Base-by-base conservation (phyloP, 2,329 filamentous ascomycete genomes). In the Fusarium tupiense region DNA sequence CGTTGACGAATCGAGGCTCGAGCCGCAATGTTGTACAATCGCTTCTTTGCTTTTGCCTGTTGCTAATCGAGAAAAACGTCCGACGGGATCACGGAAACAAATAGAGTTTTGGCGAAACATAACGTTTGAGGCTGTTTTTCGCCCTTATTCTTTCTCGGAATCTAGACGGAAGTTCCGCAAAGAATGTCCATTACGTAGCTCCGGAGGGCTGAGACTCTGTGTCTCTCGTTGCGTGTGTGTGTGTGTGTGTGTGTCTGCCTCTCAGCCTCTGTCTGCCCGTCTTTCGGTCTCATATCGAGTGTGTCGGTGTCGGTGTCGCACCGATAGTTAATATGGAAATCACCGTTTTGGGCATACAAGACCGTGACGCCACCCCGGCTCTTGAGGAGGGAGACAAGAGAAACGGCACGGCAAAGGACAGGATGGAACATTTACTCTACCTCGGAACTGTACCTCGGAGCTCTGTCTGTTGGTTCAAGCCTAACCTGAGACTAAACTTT, bases 321-420 rank as follows among this genome's bases (percentile, higher is more conserved):
- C 47, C 33, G 47, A 64, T 10, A 29, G 47, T 54, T 6, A 24
- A 26, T 46, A 65, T 53, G 53, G 46, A 33, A 47, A 53, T 44
- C 20, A 35, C 60, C 54, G 40, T 43, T 70, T 65, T 65, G 17
- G 67, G 67, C n/a, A 54, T 26, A 26, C 35, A n/a, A 35, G 29
- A n/a, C 66, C 44, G 44, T n/a, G 29, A 46, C 67, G 67, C 66
- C 66, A 66, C 60, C 29, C 31, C 66, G 66, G 60, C 60, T 65
- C 44, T 60, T 59, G 44, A 33, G 26, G 22, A 53, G 29, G 40
- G 50, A 46, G 50, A 56, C 50, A 24, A 43, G 29, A 46, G 43
- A 40, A 54, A 38, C 52, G 33, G 24, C 54, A 69, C 57, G 52
- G 59, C 59, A 69, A 40, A 46, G 37, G 14, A 35, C n/a, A 52